Percentiles rank a stretch among this genome's conserved stretches.
phyloP scores from a whole-genome alignment of 2,329 filamentous ascomycete species.

The Botrytis aclada region DNA sequence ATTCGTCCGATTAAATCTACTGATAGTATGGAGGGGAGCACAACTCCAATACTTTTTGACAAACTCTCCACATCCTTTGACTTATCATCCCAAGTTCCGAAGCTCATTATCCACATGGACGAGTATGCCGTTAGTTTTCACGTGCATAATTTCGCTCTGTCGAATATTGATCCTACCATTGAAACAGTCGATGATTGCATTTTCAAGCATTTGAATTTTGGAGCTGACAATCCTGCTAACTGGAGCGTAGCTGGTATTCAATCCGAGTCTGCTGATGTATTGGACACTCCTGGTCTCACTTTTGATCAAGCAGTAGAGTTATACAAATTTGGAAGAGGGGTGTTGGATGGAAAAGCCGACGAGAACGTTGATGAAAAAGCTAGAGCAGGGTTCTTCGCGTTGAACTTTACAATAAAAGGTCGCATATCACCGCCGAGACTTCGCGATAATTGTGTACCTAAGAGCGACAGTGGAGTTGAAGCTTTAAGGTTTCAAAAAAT shows the following conservation, averaged over 20 bases:
- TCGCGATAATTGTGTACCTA: not conserved
- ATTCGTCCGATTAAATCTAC: not conserved
- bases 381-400: not conserved
- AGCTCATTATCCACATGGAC: not conserved
- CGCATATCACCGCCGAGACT: not conserved
- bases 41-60: not conserved
- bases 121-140: not conserved
- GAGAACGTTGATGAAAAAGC: not conserved
- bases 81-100: not conserved
- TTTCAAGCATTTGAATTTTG: not conserved
- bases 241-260: not conserved
- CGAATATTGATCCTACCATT: not conserved
- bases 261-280: not conserved
- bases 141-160: not conserved
- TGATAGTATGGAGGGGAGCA: not conserved
- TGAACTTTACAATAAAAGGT: not conserved
- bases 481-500: not conserved
- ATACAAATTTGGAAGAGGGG: not conserved
- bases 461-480: not conserved
- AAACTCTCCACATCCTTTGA: not conserved
- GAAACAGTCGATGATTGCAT: not conserved
- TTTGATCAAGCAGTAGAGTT: not conserved
- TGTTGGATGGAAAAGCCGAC: not conserved
- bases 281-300: not conserved
- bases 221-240: not conserved